Percentiles rank a stretch among this genome's conserved stretches.
phyloP scores from a whole-genome alignment of 2,329 filamentous ascomycete genomes.

The Colletotrichum graminicola region DNA sequence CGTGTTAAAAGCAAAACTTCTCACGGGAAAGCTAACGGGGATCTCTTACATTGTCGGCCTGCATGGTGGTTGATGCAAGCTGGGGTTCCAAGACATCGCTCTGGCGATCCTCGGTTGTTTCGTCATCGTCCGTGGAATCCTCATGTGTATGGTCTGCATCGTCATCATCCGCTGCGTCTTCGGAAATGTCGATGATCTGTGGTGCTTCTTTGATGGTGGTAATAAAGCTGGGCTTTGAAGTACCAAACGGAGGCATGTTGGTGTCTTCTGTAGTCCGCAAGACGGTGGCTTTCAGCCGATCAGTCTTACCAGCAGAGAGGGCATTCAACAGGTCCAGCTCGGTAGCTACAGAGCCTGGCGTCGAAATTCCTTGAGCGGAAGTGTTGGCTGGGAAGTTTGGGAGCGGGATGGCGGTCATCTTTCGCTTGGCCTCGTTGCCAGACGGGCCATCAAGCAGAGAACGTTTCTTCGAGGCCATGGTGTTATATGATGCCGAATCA shows the following conservation, averaged over 20 bases:
- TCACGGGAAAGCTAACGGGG: too few species aligned
- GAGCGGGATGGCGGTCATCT: neutral
- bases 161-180: constrained; percentile 39
- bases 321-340: constrained; percentile 18
- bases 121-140: constrained; percentile 24
- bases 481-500: neutral
- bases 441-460: neutral
- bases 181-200: neutral
- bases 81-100: neutral
- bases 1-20: neutral
- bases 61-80: neutral
- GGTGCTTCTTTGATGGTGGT: neutral
- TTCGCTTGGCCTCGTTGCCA: constrained; percentile 15
- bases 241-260: neutral
- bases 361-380: neutral
- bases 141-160: constrained; percentile 40
- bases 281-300: neutral
- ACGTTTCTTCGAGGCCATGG: constrained; percentile 19
- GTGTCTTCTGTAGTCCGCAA: neutral
- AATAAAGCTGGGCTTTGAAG: neutral
- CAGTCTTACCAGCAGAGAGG: neutral
- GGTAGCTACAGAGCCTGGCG: neutral
- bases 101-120: constrained; percentile 11
- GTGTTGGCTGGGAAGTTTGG: neutral
- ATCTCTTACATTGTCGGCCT: neutral